Evolutionary conservation across 2,329 filamentous ascomycete genomes (phyloP), one percentile per base, ranked within the genome.

Genomic region (Fusarium circinatum): DNA sequence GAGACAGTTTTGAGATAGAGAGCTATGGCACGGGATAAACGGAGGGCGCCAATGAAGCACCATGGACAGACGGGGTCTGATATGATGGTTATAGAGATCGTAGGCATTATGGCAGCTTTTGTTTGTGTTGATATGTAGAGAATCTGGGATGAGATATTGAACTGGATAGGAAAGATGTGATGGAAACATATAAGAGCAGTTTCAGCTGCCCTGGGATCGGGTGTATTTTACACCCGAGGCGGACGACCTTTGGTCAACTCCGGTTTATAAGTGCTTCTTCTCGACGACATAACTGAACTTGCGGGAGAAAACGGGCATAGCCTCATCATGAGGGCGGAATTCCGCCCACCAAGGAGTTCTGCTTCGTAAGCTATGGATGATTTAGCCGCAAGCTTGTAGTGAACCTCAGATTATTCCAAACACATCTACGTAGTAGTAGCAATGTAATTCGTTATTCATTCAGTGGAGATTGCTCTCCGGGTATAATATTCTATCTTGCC

Each of bases 21-120:
- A 14, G 85, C 80, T 69, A 97, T 96, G 70, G 92, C 94, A 70
- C 88, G 88, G 57, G 92, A 89, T 44, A 97, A 89, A 42, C 93
- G 91, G 72, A 90, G 90, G 80, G 94, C 93, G 82, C 94, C 94
- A 22, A 97, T 86, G 81, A 95, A 96, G 86, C 94, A 93, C 88
- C 86, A 88, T 9, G 94, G 93, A 80, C 94, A 97, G 76, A 96
- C 89, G 6, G 90, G 93, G 83, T 97, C 95, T n/a, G 89, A 94
- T 66, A 95, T 90, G 79, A 94, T 89, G 67, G 92, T 90, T 82
- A 97, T 93, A 70, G 90, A 89, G 85, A 95, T 93, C 77, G 90
- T 89, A 26, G 91, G 90, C 93, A 95, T 95, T 49, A 49, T 80
- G 60, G 41, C 41, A 38, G 15, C 30, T 54, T 28, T 36, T 62